Conservation (phyloP, 2,329 filamentous ascomycete genomes). For the Pseudogymnoascus sp. region DNA sequence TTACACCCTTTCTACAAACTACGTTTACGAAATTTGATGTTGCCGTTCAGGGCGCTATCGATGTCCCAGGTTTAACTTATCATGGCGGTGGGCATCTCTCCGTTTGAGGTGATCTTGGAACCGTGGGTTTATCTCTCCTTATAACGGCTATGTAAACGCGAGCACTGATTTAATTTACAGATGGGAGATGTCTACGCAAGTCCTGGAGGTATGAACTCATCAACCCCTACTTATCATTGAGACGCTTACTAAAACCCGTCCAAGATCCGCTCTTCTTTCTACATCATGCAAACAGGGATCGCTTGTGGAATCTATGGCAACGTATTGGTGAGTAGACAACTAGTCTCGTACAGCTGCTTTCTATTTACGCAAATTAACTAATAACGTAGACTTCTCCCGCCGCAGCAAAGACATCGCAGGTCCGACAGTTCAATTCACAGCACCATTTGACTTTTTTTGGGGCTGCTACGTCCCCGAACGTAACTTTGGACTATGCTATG, state of each 20-base stretch:
- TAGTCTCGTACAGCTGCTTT: not conserved
- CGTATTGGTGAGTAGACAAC: constrained; percentile 20
- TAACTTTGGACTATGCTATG: constrained; percentile 25
- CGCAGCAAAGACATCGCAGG: constrained; percentile 27
- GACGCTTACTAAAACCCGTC: constrained; percentile 6
- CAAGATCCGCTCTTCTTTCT: constrained; percentile 33
- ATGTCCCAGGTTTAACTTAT: constrained; percentile 18
- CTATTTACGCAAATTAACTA: not conserved
- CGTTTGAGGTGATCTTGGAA: constrained; percentile 28
- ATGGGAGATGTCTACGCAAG: not conserved
- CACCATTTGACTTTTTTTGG: constrained; percentile 29
- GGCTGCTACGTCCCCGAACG: constrained; percentile 26
- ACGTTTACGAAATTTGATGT: constrained; percentile 25
- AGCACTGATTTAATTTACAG: not conserved
- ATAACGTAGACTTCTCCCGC: not conserved
- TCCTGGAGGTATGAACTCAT: not conserved
- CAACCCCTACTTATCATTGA: not conserved
- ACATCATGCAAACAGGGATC: constrained; percentile 23
- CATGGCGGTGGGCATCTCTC: constrained; percentile 25
- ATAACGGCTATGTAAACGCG: not conserved
- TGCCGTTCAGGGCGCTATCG: constrained; percentile 22
- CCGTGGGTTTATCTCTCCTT: constrained; percentile 24
- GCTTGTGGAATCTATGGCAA: constrained; percentile 29
- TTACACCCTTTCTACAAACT: constrained; percentile 15
- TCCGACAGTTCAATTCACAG: constrained; percentile 28